Evolutionary conservation across 345 rosid genomes (phyloP).

Genomic region (Eucalyptus regnans): DNA sequence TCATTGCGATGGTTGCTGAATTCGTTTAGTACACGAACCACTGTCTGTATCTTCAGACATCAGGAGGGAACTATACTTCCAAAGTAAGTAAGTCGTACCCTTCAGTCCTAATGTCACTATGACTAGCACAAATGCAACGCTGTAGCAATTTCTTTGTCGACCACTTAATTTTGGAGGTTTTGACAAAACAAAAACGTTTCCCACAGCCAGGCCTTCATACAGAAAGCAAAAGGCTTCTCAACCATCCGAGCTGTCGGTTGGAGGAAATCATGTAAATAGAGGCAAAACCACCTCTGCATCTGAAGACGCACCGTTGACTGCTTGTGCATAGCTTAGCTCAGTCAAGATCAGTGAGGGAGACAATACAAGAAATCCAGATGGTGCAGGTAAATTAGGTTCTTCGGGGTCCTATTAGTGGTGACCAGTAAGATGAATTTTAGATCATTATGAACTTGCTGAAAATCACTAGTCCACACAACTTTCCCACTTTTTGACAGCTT

Average conservation of each 20-base stretch:
- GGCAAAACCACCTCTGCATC: conserved; percentile 16
- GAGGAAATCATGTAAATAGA: conserved; percentile 14
- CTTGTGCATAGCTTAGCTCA: conserved; percentile 60
- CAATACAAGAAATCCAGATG: conserved; percentile 77
- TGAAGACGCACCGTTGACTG: conserved; percentile 52
- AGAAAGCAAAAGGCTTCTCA: conserved; percentile 33
- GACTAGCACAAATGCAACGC: not conserved
- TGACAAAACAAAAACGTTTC: not conserved
- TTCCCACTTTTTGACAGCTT: conserved; percentile 14
- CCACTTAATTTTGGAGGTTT: not conserved
- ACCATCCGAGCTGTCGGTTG: conserved; percentile 38
- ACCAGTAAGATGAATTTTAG: not conserved
- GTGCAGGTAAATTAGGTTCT: conserved; percentile 39
- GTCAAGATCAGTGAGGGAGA: conserved; percentile 64
- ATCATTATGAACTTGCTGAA: not conserved
- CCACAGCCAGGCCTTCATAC: conserved; percentile 60
- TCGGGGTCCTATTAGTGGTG: not conserved
- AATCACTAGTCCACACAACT: not conserved
- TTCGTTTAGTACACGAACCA: conserved; percentile 88
- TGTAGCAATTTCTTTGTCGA: not conserved
- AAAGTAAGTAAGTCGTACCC: conserved; percentile 38
- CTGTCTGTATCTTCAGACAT: conserved; percentile 50
- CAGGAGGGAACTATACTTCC: conserved; percentile 80
- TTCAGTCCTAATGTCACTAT: not conserved
- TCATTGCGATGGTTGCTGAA: conserved; percentile 80